Conservation (phyloP, 176 grass and related monocot genomes). For the Hordeum vulgare region MorexV3_pseudomolecules_assembly NC_058520.1:512538954-512539453, state of each 20-base stretch:
- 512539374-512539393: background rate
- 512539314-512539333: background rate
- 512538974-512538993: slow-evolving; percentile 1
- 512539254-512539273: too few relatives aligned
- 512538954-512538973: background rate
- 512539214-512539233: too few relatives aligned
- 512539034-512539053: background rate
- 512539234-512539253: too few relatives aligned
- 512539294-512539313: background rate
- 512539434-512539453: too few relatives aligned
- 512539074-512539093: background rate
- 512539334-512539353: background rate
- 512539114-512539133: background rate
- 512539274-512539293: background rate
- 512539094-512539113: background rate
- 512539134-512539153: background rate
- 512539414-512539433: background rate
- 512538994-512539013: background rate
- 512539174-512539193: too few relatives aligned
- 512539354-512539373: background rate
- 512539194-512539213: too few relatives aligned
- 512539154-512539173: too few relatives aligned
- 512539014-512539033: background rate
- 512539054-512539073: background rate
- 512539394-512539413: background rate